Base-by-base conservation (phyloP, 176 grass and related monocot genomes). In the Cocos nucifera region DNA sequence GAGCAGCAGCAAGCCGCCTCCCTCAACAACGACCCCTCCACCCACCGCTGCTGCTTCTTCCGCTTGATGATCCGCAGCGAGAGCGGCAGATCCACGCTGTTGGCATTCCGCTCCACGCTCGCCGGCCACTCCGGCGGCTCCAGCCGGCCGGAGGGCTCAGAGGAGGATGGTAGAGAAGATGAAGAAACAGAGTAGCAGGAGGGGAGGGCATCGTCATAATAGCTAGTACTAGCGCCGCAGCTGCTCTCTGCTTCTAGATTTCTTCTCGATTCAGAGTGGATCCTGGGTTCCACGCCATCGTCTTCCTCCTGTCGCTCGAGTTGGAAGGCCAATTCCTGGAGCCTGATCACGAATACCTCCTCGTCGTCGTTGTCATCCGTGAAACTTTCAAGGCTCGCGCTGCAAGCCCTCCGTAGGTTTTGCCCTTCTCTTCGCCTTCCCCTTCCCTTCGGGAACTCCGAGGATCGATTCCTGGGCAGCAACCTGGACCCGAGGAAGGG, bases 41-140 rank as follows among this genome's bases (percentile, higher is more conserved):
- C 61, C 32, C 30, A 49, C 6, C 63, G 63, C 35, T 63, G n/a
- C 63, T 65, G 50, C 49, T 52, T 51, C 63, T 63, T 63, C 61
- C 9, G 18, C 61, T 63, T 63, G 29, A 63, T 63, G 35, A 63
- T 63, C 18, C 61, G 18, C 10, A 63, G 61, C 18, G 61, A 63
- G 17, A 63, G 61, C 19, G 61, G 61, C 30, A 63, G 30, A 3
- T 49, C 19, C 18, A 63, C 30, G 18, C 61, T 19, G 6, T 63
- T 35, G 30, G 61, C 61, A 29, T 63, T 63, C 61, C 18, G n/a
- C 29, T 63, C 61, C 32, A 63, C 35, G 35, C 29, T 49, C 35
- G 35, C 61, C 61, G 61, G 61, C 30, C 61, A 63, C 4, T 50
- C 61, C 4, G 32, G 35, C 30, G 39, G 18, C 18, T 50, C 61